Base-by-base conservation (phyloP, 164 flowering plant genomes). In the Stephania japonica region DNA sequence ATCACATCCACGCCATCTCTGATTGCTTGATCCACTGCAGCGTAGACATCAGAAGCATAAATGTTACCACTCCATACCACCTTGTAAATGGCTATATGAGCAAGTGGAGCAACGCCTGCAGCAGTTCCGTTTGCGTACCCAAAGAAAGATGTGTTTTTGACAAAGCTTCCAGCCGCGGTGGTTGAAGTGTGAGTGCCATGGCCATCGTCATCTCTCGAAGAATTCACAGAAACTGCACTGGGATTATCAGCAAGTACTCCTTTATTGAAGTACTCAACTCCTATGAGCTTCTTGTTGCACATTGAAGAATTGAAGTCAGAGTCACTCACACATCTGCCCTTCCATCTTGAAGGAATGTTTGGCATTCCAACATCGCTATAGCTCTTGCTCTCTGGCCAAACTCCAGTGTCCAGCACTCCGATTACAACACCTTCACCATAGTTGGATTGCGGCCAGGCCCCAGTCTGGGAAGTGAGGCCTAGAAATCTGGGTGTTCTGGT, bases 401-500 rank as follows among this genome's bases (percentile, higher is more conserved):
- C 38, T 32, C 38, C 38, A 4, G 38, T 32, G 38, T 32, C 38
- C 38, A 32, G 38, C 38, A 32, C 38, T 32, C 38, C 38, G 4
- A 32, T 67, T 27, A 76, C 71, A 38, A 71, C 78, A 49, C 53
- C 75, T 16, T 61, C 32, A 10, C 78, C 78, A 27, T 27, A 76
- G 10, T 53, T 50, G 12, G 78, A 49, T 14, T 62, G 67, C 10
- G 75, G 74, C 78, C 78, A 76, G 0, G 69, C 44, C 6, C 78
- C 78, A 5, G 41, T 32, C 8, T 23, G 18, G 13, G 32, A 42
- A 19, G 50, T 66, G 26, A 76, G 75, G 23, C 38, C 50, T 12
- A 76, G 75, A 74, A 76, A 76, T 25, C 41, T 7, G 25, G 63
- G 16, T 5, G 78, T 76, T 12, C 59, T 66, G 14, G 78, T 76